These are phyloP conservation scores for Lathyrus tuberosus DNA, from an alignment of 306 rosid species.

Conservation along the genomic window DNA sequence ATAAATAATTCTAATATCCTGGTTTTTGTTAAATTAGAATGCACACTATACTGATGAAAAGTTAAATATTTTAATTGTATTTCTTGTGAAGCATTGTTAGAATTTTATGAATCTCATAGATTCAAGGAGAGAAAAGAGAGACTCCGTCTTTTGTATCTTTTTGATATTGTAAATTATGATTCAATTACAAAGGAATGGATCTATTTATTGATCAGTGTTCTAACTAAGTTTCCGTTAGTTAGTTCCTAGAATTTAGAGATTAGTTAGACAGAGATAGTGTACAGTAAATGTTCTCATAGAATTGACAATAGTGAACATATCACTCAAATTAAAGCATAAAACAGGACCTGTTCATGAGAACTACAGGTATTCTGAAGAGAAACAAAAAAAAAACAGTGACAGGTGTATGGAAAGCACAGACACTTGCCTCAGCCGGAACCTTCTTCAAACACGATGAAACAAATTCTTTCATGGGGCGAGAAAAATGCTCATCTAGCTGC, in stretches of 20 bases:
- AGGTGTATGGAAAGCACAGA: conserved; percentile 14
- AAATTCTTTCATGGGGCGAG: conserved; percentile 93
- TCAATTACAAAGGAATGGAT: too few species aligned
- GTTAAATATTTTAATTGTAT: not conserved
- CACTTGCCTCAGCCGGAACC: conserved; percentile 90
- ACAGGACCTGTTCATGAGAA: conserved; percentile 25
- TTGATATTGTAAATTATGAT: too few species aligned
- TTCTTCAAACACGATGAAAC: conserved; percentile 92
- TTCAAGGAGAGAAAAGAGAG: too few species aligned
- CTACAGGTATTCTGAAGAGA: conserved; percentile 22
- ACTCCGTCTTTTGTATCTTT: too few species aligned
- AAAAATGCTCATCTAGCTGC: conserved; percentile 99
- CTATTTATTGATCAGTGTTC: too few species aligned
- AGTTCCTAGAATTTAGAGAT: too few species aligned
- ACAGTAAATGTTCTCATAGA: not conserved
- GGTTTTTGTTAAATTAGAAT: conserved; percentile 20
- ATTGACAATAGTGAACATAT: conserved; percentile 20
- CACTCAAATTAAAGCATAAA: conserved; percentile 20
- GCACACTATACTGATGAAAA: conserved; percentile 3
- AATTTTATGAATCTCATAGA: too few species aligned
- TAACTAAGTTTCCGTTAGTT: too few species aligned
- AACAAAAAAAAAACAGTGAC: conserved; percentile 27
- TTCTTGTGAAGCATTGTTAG: not conserved
- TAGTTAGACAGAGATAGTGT: too few species aligned
- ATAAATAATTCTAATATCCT: conserved; percentile 3